Evolutionary conservation across 2,329 filamentous ascomycete genomes (phyloP).

Genomic region (Colletotrichum musicola): DNA sequence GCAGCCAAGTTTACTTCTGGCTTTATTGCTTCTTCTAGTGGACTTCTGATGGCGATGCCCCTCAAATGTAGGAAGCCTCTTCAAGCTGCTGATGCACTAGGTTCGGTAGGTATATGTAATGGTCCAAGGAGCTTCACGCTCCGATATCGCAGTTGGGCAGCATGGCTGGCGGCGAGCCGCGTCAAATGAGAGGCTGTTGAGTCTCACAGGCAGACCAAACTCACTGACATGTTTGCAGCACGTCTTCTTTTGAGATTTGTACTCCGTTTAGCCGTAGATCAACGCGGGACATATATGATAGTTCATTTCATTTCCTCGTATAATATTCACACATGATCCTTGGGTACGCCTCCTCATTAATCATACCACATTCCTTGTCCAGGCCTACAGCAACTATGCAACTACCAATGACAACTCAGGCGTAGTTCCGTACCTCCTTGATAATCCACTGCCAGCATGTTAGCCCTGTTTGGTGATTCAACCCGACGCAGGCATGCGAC

Average conservation of each 20-base stretch:
- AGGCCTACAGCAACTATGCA: neutral
- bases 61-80: too few relatives aligned
- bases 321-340: neutral
- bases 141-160: too few relatives aligned
- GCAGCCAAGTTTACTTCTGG: too few relatives aligned
- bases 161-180: too few relatives aligned
- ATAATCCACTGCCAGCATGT: slow-evolving; percentile 70
- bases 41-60: too few relatives aligned
- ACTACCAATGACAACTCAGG: neutral
- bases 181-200: neutral
- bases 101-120: too few relatives aligned
- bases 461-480: slow-evolving; percentile 17
- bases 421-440: slow-evolving; percentile 64
- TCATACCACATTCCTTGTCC: neutral
- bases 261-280: too few relatives aligned
- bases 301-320: neutral
- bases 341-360: slow-evolving; percentile 20
- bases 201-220: neutral
- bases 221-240: neutral
- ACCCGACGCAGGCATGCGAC: neutral
- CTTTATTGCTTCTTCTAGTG: too few relatives aligned
- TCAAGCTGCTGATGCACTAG: too few relatives aligned
- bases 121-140: too few relatives aligned
- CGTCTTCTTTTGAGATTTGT: neutral
- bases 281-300: neutral